phyloP scores from a whole-genome alignment of 768 basidiomycete species.

The Trametes cingulata region DNA sequence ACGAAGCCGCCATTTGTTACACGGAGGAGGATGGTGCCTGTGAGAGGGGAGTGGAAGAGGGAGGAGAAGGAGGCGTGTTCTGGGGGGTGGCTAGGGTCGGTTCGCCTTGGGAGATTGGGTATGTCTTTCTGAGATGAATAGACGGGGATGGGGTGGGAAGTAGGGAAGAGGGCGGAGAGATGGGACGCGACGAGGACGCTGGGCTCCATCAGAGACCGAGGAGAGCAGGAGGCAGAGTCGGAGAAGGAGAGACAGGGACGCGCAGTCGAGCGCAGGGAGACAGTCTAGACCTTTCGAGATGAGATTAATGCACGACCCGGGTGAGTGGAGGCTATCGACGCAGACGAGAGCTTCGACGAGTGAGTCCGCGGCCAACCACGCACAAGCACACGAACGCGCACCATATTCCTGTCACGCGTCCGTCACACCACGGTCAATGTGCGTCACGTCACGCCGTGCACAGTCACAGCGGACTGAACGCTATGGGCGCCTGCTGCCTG shows the following conservation, averaged over 20 bases:
- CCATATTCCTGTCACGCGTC: too few relatives aligned
- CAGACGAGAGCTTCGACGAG: too few relatives aligned
- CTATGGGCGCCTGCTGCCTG: too few relatives aligned
- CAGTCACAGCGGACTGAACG: too few relatives aligned
- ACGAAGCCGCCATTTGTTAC: constrained; percentile 74
- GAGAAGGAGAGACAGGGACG: not conserved
- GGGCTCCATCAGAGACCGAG: constrained; percentile 23
- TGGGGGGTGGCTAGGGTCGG: constrained; percentile 44
- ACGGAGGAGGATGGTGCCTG: constrained; percentile 71
- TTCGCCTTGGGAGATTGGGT: constrained; percentile 38
- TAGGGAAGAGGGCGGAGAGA: constrained; percentile 62
- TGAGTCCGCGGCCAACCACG: not conserved
- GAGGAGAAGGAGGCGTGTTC: constrained; percentile 76
- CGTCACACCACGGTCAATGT: too few relatives aligned
- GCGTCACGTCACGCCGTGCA: too few relatives aligned
- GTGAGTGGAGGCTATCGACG: not conserved
- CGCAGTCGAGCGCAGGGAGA: constrained; percentile 1
- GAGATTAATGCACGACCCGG: not conserved
- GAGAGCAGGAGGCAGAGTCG: not conserved
- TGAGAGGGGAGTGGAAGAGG: constrained; percentile 52
- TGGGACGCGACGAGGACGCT: constrained; percentile 31
- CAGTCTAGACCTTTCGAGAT: not conserved
- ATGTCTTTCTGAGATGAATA: constrained; percentile 60
- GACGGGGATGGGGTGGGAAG: constrained; percentile 51
- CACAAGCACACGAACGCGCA: too few relatives aligned